Evolutionary conservation across 768 basidiomycete species (phyloP), one percentile per base, ranked within the genome.

Genomic region (Leucocoprinus sp.): DNA sequence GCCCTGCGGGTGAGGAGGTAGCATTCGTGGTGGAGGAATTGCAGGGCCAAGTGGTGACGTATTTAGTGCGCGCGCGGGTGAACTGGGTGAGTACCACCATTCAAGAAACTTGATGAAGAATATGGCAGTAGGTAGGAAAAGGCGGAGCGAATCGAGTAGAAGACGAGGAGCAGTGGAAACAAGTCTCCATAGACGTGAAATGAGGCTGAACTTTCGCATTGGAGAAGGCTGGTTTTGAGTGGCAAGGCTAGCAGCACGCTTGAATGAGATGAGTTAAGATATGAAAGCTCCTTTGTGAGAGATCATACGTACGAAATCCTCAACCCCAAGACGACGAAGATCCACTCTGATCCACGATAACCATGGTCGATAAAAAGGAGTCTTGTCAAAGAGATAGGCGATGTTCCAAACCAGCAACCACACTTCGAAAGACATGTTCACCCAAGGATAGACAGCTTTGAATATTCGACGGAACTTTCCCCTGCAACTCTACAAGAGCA

Each of bases 61-160:
- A 7, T 78, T 72, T 43, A 88, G 64, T n/a, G 78, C 78, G 31
- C 81, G 78, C 14, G 86, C 88, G 3, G 86, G 93, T 8, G 90
- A 96, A 35, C 76, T 75, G 17, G 96, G 93, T 3, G 92, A 93
- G 59, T 98, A 98, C 93, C 95, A 99, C 93, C 96, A 99, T 64
- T 98, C 93, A 37, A 96, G 70, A 64, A 98, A 93, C 63, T 93
- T 95, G 69, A 99, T 71, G 60, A 90, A 87, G 64, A 99, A 95
- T 48, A 99, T 92, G 33, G 85, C 84, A 15, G 83, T 86, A 12
- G 90, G 95, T 26, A 93, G 75, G 37, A 89, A 70, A 37, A 88
- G 66, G 49, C 82, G 78, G 29, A 93, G 68, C 2, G 87, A 90
- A 59, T 92, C 86, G 24, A 93, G 70, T 7, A 86, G 54, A 34